These are phyloP conservation scores for Suillus decipiens DNA, from an alignment of 768 basidiomycete species.

Conservation along the genomic window DNA sequence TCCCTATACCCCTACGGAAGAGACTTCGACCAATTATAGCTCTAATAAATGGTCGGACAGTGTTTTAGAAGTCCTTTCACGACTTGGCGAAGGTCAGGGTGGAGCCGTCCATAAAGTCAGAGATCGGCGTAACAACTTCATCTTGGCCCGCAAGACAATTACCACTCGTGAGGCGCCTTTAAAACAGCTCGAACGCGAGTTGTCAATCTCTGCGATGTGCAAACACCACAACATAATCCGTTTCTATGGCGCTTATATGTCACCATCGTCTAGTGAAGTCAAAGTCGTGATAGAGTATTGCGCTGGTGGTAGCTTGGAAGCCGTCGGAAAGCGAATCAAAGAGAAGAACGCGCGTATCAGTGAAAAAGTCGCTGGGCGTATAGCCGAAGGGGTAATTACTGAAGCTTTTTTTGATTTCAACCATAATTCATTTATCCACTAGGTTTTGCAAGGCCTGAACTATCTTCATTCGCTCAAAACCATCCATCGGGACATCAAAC, in stretches of 20 bases:
- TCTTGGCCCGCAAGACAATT: conserved; percentile 95
- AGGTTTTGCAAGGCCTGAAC: conserved; percentile 89
- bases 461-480: conserved; percentile 91
- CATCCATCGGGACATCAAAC: conserved; percentile 96
- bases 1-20: conserved; percentile 38
- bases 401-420: conserved; percentile 1
- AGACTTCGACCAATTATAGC: conserved; percentile 27
- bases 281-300: conserved; percentile 93
- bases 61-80: conserved; percentile 69
- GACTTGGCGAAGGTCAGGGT: conserved; percentile 93
- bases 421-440: conserved; percentile 17
- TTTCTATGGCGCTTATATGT: conserved; percentile 92
- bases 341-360: conserved; percentile 77
- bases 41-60: conserved; percentile 61
- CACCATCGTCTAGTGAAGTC: conserved; percentile 85
- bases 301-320: conserved; percentile 89
- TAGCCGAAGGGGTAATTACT: conserved; percentile 84
- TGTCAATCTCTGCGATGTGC: conserved; percentile 85
- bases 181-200: conserved; percentile 90
- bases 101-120: conserved; percentile 95
- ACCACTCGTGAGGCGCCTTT: conserved; percentile 88
- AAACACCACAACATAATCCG: conserved; percentile 84
- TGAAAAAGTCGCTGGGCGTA: conserved; percentile 86
- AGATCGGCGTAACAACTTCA: conserved; percentile 73
- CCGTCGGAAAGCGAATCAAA: conserved; percentile 82